These are phyloP conservation scores for Leccinum barrowsii DNA, from an alignment of 768 basidiomycete genomes.

Conservation along the genomic window DNA sequence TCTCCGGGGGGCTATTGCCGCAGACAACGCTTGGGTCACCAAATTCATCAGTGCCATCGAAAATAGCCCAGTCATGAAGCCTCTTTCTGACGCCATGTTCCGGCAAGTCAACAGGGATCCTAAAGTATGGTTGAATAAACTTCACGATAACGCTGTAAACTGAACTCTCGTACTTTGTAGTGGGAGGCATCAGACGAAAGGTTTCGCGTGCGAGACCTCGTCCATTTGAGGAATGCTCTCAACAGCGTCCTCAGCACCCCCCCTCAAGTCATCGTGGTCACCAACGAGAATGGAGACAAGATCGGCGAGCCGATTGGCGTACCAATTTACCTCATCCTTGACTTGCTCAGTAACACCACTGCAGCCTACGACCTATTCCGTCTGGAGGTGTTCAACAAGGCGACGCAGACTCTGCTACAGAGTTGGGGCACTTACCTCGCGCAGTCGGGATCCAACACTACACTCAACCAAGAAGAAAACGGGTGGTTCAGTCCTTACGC, in stretches of 20 bases:
- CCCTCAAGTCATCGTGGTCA: neutral
- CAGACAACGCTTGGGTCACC: neutral
- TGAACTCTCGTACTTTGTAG: neutral
- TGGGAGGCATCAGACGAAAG: neutral
- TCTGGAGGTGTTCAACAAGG: slow-evolving; percentile 1
- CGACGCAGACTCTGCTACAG: neutral
- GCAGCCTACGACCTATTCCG: slow-evolving; percentile 18
- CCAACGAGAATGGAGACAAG: neutral
- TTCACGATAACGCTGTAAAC: neutral
- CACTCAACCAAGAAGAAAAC: neutral
- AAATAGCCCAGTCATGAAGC: neutral
- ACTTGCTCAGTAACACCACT: slow-evolving; percentile 23
- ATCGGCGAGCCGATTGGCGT: slow-evolving; percentile 19
- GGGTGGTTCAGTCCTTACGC: neutral
- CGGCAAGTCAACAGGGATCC: neutral
- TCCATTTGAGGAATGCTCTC: neutral
- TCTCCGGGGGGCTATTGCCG: neutral
- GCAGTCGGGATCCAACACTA: slow-evolving; percentile 1
- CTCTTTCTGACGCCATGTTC: neutral
- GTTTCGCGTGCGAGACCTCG: neutral
- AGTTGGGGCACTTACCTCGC: slow-evolving; percentile 4
- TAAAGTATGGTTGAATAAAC: neutral
- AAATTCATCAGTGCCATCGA: neutral
- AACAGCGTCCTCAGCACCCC: neutral
- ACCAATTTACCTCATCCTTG: slow-evolving; percentile 15